Evolutionary conservation across 2,329 filamentous ascomycete genomes (phyloP).

Genomic region (Trichoderma endophyticum): DNA sequence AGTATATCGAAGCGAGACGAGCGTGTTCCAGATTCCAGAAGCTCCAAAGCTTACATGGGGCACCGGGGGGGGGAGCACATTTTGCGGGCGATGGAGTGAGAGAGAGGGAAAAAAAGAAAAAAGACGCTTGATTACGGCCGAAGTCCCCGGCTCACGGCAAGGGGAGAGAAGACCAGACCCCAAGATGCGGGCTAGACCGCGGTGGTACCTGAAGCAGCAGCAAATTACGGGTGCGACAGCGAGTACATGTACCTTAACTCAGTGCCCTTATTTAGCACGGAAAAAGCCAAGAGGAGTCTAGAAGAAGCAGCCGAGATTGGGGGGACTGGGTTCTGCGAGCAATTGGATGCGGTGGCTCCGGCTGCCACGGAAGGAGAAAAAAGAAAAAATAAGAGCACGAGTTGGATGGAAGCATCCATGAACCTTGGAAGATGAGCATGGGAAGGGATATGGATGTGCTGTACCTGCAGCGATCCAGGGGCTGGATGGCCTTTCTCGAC

Average conservation of each 20-base stretch:
- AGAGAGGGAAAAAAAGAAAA: background rate
- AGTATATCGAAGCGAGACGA: background rate
- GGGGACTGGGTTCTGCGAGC: background rate
- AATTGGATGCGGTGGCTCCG: background rate
- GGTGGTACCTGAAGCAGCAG: background rate
- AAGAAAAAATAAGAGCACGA: background rate
- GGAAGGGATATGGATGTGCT: background rate
- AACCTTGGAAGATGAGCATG: background rate
- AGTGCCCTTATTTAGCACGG: background rate
- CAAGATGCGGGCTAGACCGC: background rate
- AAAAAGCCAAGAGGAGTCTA: background rate
- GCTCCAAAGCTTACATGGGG: background rate
- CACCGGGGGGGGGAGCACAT: background rate
- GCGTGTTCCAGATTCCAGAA: constrained; percentile 8
- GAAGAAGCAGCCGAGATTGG: background rate
- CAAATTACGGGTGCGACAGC: background rate
- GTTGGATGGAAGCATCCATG: background rate
- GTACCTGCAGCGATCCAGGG: constrained; percentile 12
- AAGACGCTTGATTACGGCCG: constrained; percentile 6
- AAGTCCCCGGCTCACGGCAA: background rate
- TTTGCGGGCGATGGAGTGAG: background rate
- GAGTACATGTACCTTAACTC: background rate
- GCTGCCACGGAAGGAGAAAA: background rate
- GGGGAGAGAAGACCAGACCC: background rate
- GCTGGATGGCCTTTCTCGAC: background rate